phyloP scores from a whole-genome alignment of 2,329 filamentous ascomycete genomes.

The Monosporascus ibericus region DNA sequence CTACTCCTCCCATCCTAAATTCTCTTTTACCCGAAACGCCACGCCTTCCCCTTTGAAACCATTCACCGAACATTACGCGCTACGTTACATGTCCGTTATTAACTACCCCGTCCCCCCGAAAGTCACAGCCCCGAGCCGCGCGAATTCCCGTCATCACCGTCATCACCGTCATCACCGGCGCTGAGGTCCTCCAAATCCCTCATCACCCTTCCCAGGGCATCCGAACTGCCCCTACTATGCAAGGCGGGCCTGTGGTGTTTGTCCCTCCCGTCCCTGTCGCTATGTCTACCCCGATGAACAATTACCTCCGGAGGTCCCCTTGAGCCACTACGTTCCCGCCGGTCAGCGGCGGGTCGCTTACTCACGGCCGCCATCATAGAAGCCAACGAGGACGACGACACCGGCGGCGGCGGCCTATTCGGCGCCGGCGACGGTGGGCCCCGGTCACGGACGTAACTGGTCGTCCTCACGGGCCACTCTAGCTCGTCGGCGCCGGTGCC shows the following conservation, averaged over 20 bases:
- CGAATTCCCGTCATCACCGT: too few relatives aligned
- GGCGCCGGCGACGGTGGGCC: background rate
- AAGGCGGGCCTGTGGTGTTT: background rate
- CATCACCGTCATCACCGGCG: too few relatives aligned
- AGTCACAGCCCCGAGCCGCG: too few relatives aligned
- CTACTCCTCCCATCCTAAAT: too few relatives aligned
- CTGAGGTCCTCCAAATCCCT: background rate
- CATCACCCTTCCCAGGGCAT: background rate
- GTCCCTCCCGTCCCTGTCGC: background rate
- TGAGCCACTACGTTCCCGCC: background rate
- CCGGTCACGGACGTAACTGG: background rate
- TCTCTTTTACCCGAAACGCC: too few relatives aligned
- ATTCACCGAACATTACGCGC: too few relatives aligned
- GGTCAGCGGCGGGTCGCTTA: background rate
- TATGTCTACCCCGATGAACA: background rate
- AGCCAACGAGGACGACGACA: background rate
- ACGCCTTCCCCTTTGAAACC: too few relatives aligned
- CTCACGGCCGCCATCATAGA: background rate
- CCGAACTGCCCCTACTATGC: background rate
- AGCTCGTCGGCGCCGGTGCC: background rate
- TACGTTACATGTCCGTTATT: too few relatives aligned
- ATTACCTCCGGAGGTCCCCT: too few relatives aligned
- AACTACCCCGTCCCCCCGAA: too few relatives aligned
- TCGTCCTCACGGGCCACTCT: background rate
- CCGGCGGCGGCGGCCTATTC: background rate